Percentiles rank a stretch among this genome's conserved stretches.
These are phyloP conservation scores for Colletotrichum sidae DNA, from an alignment of 2,329 filamentous ascomycete species.

Conservation along the genomic window DNA sequence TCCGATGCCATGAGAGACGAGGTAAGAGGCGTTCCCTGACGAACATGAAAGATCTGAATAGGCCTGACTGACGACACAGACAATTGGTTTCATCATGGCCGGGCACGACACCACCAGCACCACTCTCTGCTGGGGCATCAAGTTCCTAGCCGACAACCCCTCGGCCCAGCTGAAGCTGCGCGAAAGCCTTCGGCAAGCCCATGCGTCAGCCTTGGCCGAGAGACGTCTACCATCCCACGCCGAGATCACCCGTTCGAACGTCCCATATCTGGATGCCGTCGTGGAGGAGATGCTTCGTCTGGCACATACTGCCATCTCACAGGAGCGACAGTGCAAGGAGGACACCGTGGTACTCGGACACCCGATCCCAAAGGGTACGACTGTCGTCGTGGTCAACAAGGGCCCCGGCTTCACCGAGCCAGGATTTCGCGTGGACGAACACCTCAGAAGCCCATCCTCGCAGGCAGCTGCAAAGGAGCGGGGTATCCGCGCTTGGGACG, in stretches of 20 bases:
- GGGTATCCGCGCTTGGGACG: constrained; percentile 6
- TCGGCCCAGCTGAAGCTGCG: constrained; percentile 1
- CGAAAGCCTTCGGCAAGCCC: background rate
- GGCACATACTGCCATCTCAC: constrained; percentile 42
- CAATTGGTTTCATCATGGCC: constrained; percentile 18
- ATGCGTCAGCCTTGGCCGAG: constrained; percentile 27
- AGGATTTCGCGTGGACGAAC: constrained; percentile 42
- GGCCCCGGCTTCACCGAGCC: constrained; percentile 46
- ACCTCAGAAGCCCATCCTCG: constrained; percentile 40
- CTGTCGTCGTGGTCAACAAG: constrained; percentile 42
- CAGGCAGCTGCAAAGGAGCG: constrained; percentile 36
- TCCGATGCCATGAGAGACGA: constrained; percentile 5
- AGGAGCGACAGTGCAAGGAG: constrained; percentile 44
- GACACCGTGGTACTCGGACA: constrained; percentile 49
- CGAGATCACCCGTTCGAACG: constrained; percentile 38
- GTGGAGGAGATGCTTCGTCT: constrained; percentile 50
- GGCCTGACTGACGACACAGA: background rate
- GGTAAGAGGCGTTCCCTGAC: background rate
- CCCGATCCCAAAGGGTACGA: constrained; percentile 48
- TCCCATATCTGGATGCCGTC: constrained; percentile 51
- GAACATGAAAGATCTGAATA: background rate
- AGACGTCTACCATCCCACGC: background rate
- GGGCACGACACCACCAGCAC: constrained; percentile 45
- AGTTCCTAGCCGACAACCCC: constrained; percentile 16
- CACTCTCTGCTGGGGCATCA: constrained; percentile 43